Conservation (phyloP, 192 early-diverging fungal species). For the Phycomyces blakesleeanus region DNA sequence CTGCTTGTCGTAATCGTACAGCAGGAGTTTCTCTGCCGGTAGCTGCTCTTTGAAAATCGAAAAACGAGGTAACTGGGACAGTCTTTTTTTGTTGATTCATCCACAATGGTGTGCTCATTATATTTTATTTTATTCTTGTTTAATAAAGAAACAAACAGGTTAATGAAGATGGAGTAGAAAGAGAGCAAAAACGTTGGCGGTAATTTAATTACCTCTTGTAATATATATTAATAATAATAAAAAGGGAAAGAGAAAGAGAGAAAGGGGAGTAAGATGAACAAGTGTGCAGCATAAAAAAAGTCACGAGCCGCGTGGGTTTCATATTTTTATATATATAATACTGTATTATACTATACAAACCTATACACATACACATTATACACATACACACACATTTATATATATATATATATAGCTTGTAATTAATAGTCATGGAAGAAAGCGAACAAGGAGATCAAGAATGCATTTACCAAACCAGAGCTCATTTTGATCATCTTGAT, state of each 20-base stretch:
- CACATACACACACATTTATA: too few relatives aligned
- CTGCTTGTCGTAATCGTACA: constrained; percentile 31
- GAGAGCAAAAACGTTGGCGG: too few relatives aligned
- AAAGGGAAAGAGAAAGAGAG: not conserved
- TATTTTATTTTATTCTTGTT: too few relatives aligned
- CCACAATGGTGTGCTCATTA: not conserved
- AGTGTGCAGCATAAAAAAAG: not conserved
- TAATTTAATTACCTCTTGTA: too few relatives aligned
- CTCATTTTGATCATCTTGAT: not conserved
- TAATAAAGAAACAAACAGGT: too few relatives aligned
- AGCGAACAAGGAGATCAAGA: not conserved
- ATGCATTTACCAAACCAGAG: not conserved
- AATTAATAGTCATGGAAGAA: not conserved
- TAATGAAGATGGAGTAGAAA: too few relatives aligned
- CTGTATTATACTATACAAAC: too few relatives aligned
- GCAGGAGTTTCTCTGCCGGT: constrained; percentile 29
- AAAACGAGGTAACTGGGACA: constrained; percentile 15
- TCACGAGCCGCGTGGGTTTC: not conserved
- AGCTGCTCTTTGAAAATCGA: constrained; percentile 31
- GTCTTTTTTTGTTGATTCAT: constrained; percentile 8
- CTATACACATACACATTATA: too few relatives aligned
- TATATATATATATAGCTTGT: not conserved
- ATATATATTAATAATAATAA: too few relatives aligned
- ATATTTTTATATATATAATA: too few relatives aligned
- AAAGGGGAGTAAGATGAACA: not conserved